Conservation (phyloP, 495 filamentous ascomycete species). For the Penicillium bovifimosum region DNA sequence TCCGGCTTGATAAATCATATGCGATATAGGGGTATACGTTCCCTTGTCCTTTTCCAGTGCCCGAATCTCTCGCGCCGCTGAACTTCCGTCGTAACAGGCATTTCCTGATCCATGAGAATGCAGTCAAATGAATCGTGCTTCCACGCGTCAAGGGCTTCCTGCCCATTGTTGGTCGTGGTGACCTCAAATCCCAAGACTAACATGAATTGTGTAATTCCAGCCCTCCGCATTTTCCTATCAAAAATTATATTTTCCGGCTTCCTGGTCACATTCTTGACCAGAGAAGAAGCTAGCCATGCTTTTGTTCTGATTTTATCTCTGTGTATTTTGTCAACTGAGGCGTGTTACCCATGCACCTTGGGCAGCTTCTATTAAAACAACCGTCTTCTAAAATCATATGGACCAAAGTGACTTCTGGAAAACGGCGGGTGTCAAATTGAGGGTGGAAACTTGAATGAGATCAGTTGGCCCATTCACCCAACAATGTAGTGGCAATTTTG, state of each 20-base stretch:
- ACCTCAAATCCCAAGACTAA: too few species aligned
- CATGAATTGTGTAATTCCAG: neutral
- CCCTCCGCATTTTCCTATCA: neutral
- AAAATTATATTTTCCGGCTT: neutral
- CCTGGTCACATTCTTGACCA: neutral
- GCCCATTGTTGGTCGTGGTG: too few species aligned
- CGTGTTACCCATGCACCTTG: neutral
- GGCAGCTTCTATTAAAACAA: neutral
- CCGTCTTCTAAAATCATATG: neutral
- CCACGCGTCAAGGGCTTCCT: too few species aligned
- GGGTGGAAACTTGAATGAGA: neutral
- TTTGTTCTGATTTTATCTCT: neutral
- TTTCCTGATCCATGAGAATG: too few species aligned
- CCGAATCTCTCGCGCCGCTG: too few species aligned
- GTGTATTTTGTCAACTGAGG: neutral
- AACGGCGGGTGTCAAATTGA: neutral
- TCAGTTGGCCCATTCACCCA: neutral
- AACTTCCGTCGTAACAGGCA: too few species aligned
- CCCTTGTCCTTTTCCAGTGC: too few species aligned
- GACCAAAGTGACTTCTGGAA: neutral
- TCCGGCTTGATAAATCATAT: too few species aligned
- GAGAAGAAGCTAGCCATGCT: neutral
- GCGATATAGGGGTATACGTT: too few species aligned
- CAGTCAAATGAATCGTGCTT: too few species aligned
- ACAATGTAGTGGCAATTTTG: neutral